Base-by-base conservation (phyloP, 148 eudicot genomes). In the Suaeda aralocaspica region DNA sequence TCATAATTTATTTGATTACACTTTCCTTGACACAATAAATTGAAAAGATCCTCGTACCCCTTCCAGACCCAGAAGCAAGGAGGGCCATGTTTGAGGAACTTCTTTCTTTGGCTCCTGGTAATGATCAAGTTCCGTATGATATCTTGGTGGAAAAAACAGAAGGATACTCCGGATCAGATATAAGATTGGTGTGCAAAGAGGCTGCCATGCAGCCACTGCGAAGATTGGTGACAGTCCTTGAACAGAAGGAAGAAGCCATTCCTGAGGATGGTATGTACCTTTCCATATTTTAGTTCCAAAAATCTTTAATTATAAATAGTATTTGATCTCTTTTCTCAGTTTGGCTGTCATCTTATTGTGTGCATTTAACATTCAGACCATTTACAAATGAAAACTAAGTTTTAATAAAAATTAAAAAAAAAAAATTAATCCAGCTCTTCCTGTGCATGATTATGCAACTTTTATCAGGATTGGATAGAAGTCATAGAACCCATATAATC, bases 171-270 rank as follows among this genome's bases (percentile, higher is more conserved):
- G 98, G 98, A 58, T 94, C 98, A 14, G 98, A 94, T 76, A 89
- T 94, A 69, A 85, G 97, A 59, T 67, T 94, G 68, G 84, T 91
- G 29, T 94, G 98, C 85, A 94, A 94, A 82, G 98, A 94, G 81
- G 93, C 98, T 76, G 98, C 98, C 39, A 94, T 94, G 98, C 98
- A 91, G 84, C 98, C 98, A 7, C 83, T 94, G 67, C 79, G 98
- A 76, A 86, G 98, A 25, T 55, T 94, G 79, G 83, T 94, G 92
- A 63, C 85, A 58, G 64, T 68, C 71, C 92, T 94, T 66, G 98
- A 94, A 76, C 81, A 81, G 64, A 82, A 80, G 68, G 69, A 78
- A 53, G 97, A 91, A 71, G 72, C 76, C 34, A 82, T 86, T 70
- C 93, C 92, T 57, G 98, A 91, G 72, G 84, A 91, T 66, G 98